These are phyloP conservation scores for Schwanniomyces sp. DNA, from an alignment of 805 yeast species.

Conservation along the genomic window DNA sequence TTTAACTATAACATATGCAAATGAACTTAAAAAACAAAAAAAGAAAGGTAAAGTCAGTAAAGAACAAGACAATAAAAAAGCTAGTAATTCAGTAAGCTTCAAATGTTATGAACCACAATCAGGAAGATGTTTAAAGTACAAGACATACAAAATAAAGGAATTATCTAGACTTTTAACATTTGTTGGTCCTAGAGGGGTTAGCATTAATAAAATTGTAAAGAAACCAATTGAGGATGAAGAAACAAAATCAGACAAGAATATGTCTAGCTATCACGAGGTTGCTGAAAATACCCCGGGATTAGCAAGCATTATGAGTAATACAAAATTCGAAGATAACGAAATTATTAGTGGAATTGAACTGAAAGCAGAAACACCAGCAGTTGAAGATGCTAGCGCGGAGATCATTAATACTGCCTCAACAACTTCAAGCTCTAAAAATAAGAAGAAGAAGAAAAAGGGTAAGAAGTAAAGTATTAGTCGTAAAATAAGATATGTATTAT, in stretches of 20 bases:
- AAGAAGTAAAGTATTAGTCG: conserved; percentile 20
- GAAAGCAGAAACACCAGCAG: conserved; percentile 4
- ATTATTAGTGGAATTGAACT: conserved; percentile 9
- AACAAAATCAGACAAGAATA: conserved; percentile 8
- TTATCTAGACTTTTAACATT: conserved; percentile 70
- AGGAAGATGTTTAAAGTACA: conserved; percentile 60
- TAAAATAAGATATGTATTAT: neutral
- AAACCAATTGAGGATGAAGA: conserved; percentile 6
- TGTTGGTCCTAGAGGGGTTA: conserved; percentile 68
- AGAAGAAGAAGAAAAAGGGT: conserved; percentile 31
- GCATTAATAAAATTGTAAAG: conserved; percentile 18
- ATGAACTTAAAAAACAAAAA: conserved; percentile 22
- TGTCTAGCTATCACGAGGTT: conserved; percentile 1
- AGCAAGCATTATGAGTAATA: conserved; percentile 42
- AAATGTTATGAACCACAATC: conserved; percentile 65
- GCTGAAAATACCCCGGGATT: conserved; percentile 29
- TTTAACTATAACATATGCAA: conserved; percentile 37
- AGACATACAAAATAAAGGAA: conserved; percentile 67
- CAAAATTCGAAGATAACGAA: conserved; percentile 24
- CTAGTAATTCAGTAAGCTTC: conserved; percentile 44
- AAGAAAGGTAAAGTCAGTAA: conserved; percentile 8
- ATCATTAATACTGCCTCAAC: conserved; percentile 7
- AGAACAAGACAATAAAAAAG: conserved; percentile 8
- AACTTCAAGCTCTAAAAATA: conserved; percentile 10
- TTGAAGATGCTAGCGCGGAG: conserved; percentile 8